These are phyloP conservation scores for Agrocybe praecox DNA, from an alignment of 768 basidiomycete species.

Conservation along the genomic window DNA sequence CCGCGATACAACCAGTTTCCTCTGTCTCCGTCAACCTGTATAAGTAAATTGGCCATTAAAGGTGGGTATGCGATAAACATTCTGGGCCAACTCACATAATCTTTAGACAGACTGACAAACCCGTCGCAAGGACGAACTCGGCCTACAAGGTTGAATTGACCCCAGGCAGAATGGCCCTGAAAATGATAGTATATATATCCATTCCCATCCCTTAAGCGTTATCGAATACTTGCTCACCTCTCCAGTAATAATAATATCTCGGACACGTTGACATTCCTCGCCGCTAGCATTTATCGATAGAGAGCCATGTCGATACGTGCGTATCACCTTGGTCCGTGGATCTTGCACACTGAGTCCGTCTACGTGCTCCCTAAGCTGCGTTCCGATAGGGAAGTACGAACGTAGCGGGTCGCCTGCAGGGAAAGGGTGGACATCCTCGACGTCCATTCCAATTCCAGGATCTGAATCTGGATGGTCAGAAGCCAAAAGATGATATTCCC, in stretches of 20 bases:
- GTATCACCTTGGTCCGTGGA: slow-evolving; percentile 33
- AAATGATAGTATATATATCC: slow-evolving; percentile 3
- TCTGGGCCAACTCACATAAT: slow-evolving; percentile 62
- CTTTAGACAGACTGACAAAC: slow-evolving; percentile 78
- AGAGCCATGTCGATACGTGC: slow-evolving; percentile 32
- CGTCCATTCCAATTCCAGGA: slow-evolving; percentile 34
- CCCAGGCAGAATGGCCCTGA: slow-evolving; percentile 92
- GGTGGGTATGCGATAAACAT: background rate
- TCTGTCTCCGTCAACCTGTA: slow-evolving; percentile 69
- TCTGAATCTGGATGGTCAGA: slow-evolving; percentile 28
- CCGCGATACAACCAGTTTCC: slow-evolving; percentile 89
- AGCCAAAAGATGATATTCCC: slow-evolving; percentile 65
- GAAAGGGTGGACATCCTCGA: slow-evolving; percentile 38
- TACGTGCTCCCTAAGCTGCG: slow-evolving; percentile 47
- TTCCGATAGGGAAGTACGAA: slow-evolving; percentile 51
- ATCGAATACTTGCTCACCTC: slow-evolving; percentile 48
- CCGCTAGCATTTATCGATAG: background rate
- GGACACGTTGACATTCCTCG: slow-evolving; percentile 29
- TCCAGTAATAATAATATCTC: slow-evolving; percentile 73
- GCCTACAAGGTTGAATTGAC: slow-evolving; percentile 79
- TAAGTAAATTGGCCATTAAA: background rate
- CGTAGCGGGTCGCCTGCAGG: slow-evolving; percentile 62
- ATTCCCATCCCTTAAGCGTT: background rate
- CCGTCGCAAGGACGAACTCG: slow-evolving; percentile 84
- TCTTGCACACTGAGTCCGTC: slow-evolving; percentile 52